These are phyloP conservation scores for Annulohypoxylon nitens DNA, from an alignment of 495 filamentous ascomycete genomes.

Conservation along the genomic window DNA sequence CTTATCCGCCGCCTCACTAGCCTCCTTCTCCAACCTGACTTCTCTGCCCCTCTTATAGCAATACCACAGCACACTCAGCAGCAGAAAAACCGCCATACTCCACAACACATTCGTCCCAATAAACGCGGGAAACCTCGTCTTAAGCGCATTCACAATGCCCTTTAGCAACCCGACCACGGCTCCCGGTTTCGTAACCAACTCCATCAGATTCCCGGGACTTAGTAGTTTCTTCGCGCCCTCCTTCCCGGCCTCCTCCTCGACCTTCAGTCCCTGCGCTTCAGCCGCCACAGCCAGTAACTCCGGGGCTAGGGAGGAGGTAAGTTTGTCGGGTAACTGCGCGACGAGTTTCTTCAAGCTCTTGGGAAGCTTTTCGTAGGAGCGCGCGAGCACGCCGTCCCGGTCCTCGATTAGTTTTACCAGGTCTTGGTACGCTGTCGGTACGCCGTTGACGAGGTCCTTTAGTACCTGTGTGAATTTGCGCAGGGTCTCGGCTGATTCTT, in stretches of 20 bases:
- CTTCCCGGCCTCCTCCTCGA: slow-evolving; percentile 2
- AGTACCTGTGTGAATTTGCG: slow-evolving; percentile 88
- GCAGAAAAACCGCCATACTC: slow-evolving; percentile 84
- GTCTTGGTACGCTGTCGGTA: slow-evolving; percentile 92
- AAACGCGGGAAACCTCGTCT: slow-evolving; percentile 85
- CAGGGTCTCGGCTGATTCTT: slow-evolving; percentile 82
- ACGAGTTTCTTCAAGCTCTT: slow-evolving; percentile 87
- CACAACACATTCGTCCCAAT: slow-evolving; percentile 87
- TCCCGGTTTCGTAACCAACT: slow-evolving; percentile 87
- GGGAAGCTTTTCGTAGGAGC: slow-evolving; percentile 84
- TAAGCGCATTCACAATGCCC: slow-evolving; percentile 86
- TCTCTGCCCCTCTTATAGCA: slow-evolving; percentile 94
- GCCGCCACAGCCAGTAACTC: slow-evolving; percentile 82
- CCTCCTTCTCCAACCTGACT: slow-evolving; percentile 79
- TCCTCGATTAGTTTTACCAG: slow-evolving; percentile 84
- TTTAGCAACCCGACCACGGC: slow-evolving; percentile 84
- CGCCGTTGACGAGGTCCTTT: slow-evolving; percentile 91
- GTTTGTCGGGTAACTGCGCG: slow-evolving; percentile 83
- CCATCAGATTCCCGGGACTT: slow-evolving; percentile 68
- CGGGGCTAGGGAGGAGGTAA: slow-evolving; percentile 78
- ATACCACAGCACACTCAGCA: slow-evolving; percentile 96
- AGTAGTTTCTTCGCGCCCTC: slow-evolving; percentile 42
- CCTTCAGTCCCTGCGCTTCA: slow-evolving; percentile 72
- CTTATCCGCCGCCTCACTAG: slow-evolving; percentile 19
- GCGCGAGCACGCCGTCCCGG: slow-evolving; percentile 78